Evolutionary conservation across 208 protist species (phyloP), one percentile per base, ranked within the genome.

Genomic region (Crithidia sp.): DNA sequence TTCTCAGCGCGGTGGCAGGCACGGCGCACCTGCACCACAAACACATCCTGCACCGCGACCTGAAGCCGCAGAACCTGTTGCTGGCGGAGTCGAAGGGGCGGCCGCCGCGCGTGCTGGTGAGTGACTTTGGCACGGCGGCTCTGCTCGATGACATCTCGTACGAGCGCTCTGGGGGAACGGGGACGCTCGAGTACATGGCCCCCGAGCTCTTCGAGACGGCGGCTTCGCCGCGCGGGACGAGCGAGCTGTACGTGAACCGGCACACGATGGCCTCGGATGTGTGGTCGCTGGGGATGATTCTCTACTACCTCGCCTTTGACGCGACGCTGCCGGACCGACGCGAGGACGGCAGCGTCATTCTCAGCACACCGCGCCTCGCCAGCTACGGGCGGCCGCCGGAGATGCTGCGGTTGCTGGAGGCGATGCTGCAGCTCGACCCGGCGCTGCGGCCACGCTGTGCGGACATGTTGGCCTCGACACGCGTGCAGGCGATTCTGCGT

Each of bases 151-250:
- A 94, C 44, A 56, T 87, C 54, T 55, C 62, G 36, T 85, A 88
- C 55, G 87, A 94, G 17, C 85, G 90, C 16, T 93, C 89, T 4
- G 93, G 93, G 13, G 87, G 89, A 37, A 97, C 93, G 0, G 93
- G 93, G 6, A 97, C 93, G 16, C 67, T 94, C 43, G 90, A 97
- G 83, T 97, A 95, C 80, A 95, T 95, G 89, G 90, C 93, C 28
- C 93, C 93, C 12, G 90, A 97, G 85, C 86, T 97, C 16, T 82
- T 97, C 62, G 87, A 94, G 75, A 79, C 74, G 50, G 74, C 67
- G 10, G 47, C 76, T 39, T 62, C 67, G 12, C 71, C 62, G 59
- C 61, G 67, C 17, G 70, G 74, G 9, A 10, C 12, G 4, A 54
- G 83, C 7, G 77, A 79, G 55, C 60, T 39, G 12, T 96, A 94